phyloP scores from a whole-genome alignment of 345 rosid species.

The Acer negundo region DNA sequence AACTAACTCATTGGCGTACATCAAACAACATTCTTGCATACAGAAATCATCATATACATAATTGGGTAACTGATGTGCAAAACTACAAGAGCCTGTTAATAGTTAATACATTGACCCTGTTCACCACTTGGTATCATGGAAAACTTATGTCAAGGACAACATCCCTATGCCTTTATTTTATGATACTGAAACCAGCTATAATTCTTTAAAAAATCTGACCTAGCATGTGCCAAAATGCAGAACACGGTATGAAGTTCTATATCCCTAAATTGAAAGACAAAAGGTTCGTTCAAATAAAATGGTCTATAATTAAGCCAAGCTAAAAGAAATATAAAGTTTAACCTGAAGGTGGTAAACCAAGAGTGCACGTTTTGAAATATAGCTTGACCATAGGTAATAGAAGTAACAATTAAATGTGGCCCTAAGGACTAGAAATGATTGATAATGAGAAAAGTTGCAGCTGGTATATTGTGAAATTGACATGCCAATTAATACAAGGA shows the following conservation, averaged over 20 bases:
- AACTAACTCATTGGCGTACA: background rate
- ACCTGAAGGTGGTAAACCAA: background rate
- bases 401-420: background rate
- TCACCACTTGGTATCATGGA: conserved; percentile 7
- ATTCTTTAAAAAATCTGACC: too few relatives aligned
- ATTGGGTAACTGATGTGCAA: background rate
- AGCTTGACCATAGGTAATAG: background rate
- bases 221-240: background rate
- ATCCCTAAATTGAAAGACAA: background rate
- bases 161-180: too few relatives aligned
- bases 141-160: background rate
- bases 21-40: background rate
- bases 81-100: background rate
- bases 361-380: background rate
- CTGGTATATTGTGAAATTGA: background rate
- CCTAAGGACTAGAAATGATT: background rate
- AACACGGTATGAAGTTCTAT: background rate
- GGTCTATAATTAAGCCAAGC: background rate
- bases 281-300: background rate
- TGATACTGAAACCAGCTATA: too few relatives aligned
- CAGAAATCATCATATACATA: background rate
- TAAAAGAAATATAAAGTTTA: background rate
- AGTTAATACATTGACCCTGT: background rate
- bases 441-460: background rate
- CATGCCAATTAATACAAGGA: background rate